These are phyloP conservation scores for Komagataella pseudopastoris DNA, from an alignment of 805 yeast genomes.

Conservation along the genomic window DNA sequence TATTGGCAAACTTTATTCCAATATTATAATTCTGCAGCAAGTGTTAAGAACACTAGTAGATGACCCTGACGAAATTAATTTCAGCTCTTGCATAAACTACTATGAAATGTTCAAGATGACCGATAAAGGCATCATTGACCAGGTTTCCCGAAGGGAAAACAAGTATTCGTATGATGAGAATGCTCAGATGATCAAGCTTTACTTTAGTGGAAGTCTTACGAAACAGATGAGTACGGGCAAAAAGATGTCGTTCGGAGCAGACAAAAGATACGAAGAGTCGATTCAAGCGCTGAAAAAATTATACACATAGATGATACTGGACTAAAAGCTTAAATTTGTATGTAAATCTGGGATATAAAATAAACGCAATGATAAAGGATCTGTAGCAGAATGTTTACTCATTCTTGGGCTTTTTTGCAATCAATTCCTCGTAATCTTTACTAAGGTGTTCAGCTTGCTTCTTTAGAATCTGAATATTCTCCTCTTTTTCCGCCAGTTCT, in stretches of 20 bases:
- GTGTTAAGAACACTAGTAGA: conserved; percentile 45
- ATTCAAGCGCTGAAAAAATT: conserved; percentile 7
- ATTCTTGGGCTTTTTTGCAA: not conserved
- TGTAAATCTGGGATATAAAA: not conserved
- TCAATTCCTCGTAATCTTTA: conserved; percentile 38
- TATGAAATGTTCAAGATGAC: conserved; percentile 40
- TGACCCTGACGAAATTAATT: conserved; percentile 39
- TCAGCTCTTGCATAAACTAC: conserved; percentile 36
- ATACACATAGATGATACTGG: not conserved
- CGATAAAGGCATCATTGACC: conserved; percentile 32
- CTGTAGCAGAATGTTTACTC: not conserved
- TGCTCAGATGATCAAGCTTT: conserved; percentile 37
- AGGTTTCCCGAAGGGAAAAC: conserved; percentile 18
- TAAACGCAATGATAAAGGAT: not conserved
- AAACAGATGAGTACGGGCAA: conserved; percentile 8
- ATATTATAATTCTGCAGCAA: conserved; percentile 56
- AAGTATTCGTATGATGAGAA: conserved; percentile 29
- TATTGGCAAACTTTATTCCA: conserved; percentile 40
- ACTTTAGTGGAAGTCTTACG: conserved; percentile 25
- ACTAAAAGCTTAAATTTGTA: not conserved
- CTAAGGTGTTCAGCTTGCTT: conserved; percentile 58
- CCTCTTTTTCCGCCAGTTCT: conserved; percentile 44
- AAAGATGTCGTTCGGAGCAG: conserved; percentile 12
- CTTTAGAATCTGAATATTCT: conserved; percentile 53
- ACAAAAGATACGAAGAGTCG: conserved; percentile 12